Conservation (phyloP, 2,329 filamentous ascomycete species). For the Colletotrichum zoysiae region DNA sequence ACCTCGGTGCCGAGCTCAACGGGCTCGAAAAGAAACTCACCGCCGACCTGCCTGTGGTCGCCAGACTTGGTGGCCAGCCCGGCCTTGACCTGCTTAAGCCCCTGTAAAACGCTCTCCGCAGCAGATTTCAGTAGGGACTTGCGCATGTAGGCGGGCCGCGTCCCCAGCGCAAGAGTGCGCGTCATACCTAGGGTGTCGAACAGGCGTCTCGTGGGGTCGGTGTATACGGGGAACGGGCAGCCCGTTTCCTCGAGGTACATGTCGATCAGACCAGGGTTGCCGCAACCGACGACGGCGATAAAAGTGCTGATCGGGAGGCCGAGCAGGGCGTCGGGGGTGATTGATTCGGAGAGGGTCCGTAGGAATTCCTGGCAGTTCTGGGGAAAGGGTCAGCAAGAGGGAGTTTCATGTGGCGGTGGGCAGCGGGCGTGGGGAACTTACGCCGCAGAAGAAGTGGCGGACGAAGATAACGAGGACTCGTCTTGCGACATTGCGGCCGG, state of each 20-base stretch:
- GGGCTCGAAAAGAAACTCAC: slow-evolving; percentile 82
- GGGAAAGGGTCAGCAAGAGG: slow-evolving; percentile 19
- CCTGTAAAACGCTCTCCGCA: slow-evolving; percentile 68
- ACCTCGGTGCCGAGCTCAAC: slow-evolving; percentile 59
- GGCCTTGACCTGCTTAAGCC: slow-evolving; percentile 66
- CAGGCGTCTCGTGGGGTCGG: slow-evolving; percentile 76
- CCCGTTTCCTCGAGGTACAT: slow-evolving; percentile 72
- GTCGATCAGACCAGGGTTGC: slow-evolving; percentile 75
- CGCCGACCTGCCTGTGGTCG: slow-evolving; percentile 77
- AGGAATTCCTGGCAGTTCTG: slow-evolving; percentile 85
- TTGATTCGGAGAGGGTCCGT: slow-evolving; percentile 68
- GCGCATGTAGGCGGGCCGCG: slow-evolving; percentile 73
- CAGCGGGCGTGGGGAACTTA: slow-evolving; percentile 57
- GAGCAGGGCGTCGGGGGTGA: slow-evolving; percentile 65
- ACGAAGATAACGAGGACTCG: slow-evolving; percentile 80
- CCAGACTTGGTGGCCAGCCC: slow-evolving; percentile 74
- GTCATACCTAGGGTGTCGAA: slow-evolving; percentile 78
- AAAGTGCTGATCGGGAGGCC: slow-evolving; percentile 68
- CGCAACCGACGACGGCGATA: slow-evolving; percentile 80
- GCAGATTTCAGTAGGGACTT: slow-evolving; percentile 65
- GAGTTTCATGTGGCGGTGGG: background rate
- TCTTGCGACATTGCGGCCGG: slow-evolving; percentile 63
- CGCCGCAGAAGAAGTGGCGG: slow-evolving; percentile 84
- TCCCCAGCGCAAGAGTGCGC: slow-evolving; percentile 71
- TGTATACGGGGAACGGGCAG: slow-evolving; percentile 81